phyloP scores from a whole-genome alignment of 305 asterid genomes.

The Rubia tinctorum region DNA sequence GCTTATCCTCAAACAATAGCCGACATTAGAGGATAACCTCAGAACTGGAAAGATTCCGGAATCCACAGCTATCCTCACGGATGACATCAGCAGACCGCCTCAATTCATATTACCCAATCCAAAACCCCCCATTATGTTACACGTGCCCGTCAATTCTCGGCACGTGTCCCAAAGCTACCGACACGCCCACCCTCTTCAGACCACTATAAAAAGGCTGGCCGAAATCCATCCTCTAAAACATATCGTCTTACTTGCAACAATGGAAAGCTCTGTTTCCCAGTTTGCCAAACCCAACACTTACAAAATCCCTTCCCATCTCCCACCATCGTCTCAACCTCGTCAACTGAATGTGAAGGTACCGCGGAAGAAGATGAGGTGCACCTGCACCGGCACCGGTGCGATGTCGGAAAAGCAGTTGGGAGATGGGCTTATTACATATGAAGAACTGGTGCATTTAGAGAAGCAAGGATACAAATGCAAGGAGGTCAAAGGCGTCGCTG shows the following conservation, averaged over 20 bases:
- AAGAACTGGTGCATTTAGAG: slow-evolving; percentile 34
- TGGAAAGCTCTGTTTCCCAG: slow-evolving; percentile 29
- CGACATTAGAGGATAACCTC: background rate
- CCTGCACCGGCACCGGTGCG: slow-evolving; percentile 17
- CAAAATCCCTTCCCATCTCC: background rate
- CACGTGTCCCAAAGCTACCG: background rate
- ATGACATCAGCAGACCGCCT: background rate
- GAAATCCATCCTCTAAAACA: background rate
- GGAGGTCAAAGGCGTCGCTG: slow-evolving; percentile 45
- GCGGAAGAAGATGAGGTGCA: slow-evolving; percentile 27
- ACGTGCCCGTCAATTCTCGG: background rate
- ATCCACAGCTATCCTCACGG: background rate
- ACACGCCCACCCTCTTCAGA: background rate
- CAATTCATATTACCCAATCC: background rate
- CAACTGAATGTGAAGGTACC: background rate
- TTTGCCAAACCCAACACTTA: slow-evolving; percentile 2
- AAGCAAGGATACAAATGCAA: slow-evolving; percentile 33
- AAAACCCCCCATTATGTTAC: background rate
- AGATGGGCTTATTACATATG: slow-evolving; percentile 27
- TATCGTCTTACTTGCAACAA: background rate
- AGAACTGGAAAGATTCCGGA: background rate
- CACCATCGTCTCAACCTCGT: background rate
- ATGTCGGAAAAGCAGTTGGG: slow-evolving; percentile 21
- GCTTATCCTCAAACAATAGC: background rate
- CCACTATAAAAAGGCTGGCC: background rate